Percentiles rank a stretch among this genome's conserved stretches.
Evolutionary conservation across 2,329 filamentous ascomycete genomes (phyloP).

Genomic region (Fusarium azukiicola): DNA sequence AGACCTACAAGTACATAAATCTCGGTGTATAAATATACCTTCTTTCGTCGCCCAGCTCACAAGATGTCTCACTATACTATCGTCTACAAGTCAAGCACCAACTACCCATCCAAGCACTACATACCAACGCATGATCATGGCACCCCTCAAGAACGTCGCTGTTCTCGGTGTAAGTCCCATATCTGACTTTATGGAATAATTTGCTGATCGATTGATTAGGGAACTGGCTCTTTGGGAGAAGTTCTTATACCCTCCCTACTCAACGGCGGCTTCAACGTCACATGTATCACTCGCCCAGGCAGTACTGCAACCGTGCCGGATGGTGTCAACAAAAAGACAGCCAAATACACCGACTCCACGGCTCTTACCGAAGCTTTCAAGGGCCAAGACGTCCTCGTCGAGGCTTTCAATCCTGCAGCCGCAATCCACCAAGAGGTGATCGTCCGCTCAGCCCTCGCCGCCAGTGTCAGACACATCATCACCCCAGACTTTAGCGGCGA

Average conservation of each 20-base stretch:
- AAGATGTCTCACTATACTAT: neutral
- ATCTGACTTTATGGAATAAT: neutral
- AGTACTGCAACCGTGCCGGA: neutral
- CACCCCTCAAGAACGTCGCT: neutral
- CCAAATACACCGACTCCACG: neutral
- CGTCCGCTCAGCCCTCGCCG: neutral
- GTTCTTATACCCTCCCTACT: neutral
- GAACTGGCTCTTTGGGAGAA: neutral
- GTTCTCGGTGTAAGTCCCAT: constrained; percentile 1
- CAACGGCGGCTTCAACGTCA: neutral
- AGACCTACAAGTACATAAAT: neutral
- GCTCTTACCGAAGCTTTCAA: neutral
- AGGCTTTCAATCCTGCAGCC: constrained; percentile 5
- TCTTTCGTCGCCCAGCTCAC: no score
- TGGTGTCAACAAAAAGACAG: neutral
- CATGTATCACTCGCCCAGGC: neutral
- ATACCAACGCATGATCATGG: neutral
- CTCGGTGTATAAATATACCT: neutral
- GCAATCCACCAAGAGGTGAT: neutral
- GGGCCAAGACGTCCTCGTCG: neutral
- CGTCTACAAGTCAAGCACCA: neutral
- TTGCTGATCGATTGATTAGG: neutral
- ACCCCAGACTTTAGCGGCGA: constrained; percentile 2
- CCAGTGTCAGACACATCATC: neutral
- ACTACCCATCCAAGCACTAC: neutral